Evolutionary conservation across 352 stramenopile genomes (phyloP).

Genomic region (Pythium coloratum): DNA sequence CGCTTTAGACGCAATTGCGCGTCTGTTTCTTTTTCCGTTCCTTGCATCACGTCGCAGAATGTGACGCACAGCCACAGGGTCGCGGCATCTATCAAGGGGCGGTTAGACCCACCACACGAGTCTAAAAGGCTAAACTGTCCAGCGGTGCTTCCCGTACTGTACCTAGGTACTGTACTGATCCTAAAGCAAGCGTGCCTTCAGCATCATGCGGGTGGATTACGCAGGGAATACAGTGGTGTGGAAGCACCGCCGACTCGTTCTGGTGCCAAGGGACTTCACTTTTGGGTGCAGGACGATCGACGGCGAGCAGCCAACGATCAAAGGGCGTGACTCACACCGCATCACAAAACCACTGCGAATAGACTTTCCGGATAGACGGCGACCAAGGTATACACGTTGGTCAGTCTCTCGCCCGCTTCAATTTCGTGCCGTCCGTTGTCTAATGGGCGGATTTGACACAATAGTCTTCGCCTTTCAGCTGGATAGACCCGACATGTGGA

Average conservation of each 20-base stretch:
- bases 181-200: not conserved
- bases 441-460: not conserved
- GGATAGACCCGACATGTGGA: not conserved
- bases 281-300: constrained; percentile 7
- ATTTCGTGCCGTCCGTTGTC: constrained; percentile 13
- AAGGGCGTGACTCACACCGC: constrained; percentile 23
- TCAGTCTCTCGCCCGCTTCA: constrained; percentile 9
- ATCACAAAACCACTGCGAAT: constrained; percentile 14
- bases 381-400: constrained; percentile 4
- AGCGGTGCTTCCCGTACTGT: not conserved
- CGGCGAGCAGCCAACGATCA: constrained; percentile 7
- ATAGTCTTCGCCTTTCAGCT: not conserved
- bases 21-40: constrained; percentile 3
- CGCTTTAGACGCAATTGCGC: constrained; percentile 2
- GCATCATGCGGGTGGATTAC: not conserved
- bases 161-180: not conserved
- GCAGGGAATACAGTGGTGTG: not conserved
- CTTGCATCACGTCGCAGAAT: not conserved
- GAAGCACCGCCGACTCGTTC: not conserved
- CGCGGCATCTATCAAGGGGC: not conserved
- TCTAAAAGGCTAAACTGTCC: not conserved
- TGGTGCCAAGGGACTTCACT: not conserved
- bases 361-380: constrained; percentile 4
- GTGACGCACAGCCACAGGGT: not conserved
- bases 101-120: not conserved